A percentile compares a stretch with the other conserved stretches of the same genome.
phyloP scores from a whole-genome alignment of 768 basidiomycete species.

The Strobilomyces dryophilus region DNA sequence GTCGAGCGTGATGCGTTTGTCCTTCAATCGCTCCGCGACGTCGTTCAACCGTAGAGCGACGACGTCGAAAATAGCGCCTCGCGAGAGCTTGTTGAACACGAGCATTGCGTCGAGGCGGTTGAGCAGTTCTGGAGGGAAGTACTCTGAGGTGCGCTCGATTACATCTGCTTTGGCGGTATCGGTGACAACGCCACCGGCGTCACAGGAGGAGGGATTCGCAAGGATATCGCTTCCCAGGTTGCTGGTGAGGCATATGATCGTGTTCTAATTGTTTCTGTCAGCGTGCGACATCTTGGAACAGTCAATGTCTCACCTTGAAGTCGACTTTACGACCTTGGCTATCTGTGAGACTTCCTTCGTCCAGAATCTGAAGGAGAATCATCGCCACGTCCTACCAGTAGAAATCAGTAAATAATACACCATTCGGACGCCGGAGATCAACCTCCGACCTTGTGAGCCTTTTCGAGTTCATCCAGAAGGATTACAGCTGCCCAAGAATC shows the following conservation, averaged over 20 bases:
- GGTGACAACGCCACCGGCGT: constrained; percentile 61
- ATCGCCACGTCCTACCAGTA: constrained; percentile 71
- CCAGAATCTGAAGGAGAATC: constrained; percentile 87
- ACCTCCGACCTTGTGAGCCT: constrained; percentile 68
- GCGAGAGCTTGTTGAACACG: constrained; percentile 88
- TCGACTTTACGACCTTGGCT: constrained; percentile 90
- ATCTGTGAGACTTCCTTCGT: constrained; percentile 87
- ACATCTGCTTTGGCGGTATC: constrained; percentile 61
- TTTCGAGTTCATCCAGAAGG: constrained; percentile 58
- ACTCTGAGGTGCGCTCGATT: constrained; percentile 66
- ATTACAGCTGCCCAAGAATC: constrained; percentile 44
- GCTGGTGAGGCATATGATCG: constrained; percentile 87
- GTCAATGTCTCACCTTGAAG: constrained; percentile 55
- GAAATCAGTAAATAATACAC: background rate
- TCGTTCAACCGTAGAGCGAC: constrained; percentile 75
- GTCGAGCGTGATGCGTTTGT: constrained; percentile 66
- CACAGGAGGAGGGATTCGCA: constrained; percentile 59
- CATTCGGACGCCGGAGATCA: background rate
- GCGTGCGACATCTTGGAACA: background rate
- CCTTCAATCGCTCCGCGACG: constrained; percentile 59
- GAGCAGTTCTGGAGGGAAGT: constrained; percentile 87
- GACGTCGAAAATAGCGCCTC: constrained; percentile 68
- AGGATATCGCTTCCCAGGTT: constrained; percentile 84
- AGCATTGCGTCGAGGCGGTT: constrained; percentile 86
- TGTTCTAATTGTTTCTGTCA: constrained; percentile 50